Percentiles rank a stretch among this genome's conserved stretches.
Conservation (phyloP, 2,329 filamentous ascomycete species). For the Exophiala aquamarina region DNA sequence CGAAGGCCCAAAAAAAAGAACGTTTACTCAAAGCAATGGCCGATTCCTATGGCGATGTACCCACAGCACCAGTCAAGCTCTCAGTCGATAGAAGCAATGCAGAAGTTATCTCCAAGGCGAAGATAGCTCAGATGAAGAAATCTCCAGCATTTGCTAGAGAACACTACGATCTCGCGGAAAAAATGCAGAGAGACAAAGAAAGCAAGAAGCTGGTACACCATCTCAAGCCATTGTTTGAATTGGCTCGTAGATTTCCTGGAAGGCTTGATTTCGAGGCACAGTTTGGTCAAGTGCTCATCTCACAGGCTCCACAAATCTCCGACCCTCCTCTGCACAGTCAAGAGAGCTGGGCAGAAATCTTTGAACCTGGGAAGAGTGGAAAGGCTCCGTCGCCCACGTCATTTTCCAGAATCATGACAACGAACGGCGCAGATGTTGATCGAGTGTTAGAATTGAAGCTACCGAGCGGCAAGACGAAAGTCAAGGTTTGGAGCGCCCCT, state of each 20-base stretch:
- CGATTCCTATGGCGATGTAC: conserved; percentile 14
- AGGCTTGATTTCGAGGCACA: conserved; percentile 36
- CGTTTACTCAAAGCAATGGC: conserved; percentile 7
- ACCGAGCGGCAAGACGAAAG: conserved; percentile 10
- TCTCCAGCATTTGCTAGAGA: conserved; percentile 14
- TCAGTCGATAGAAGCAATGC: background rate
- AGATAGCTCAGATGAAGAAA: conserved; percentile 15
- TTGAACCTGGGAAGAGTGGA: conserved; percentile 25
- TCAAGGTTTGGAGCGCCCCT: conserved; percentile 11
- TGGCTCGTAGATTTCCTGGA: conserved; percentile 35
- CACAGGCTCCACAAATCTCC: conserved; percentile 23
- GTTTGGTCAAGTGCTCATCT: conserved; percentile 36
- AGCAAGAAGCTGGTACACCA: conserved; percentile 31
- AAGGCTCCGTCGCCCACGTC: conserved; percentile 26
- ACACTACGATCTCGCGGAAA: conserved; percentile 11
- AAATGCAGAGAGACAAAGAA: conserved; percentile 7
- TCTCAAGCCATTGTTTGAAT: conserved; percentile 35
- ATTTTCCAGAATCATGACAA: conserved; percentile 40
- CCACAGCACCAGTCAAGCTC: background rate
- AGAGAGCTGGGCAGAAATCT: conserved; percentile 34
- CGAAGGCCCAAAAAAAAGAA: conserved; percentile 14
- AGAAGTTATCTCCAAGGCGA: conserved; percentile 18
- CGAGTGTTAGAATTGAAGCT: conserved; percentile 37
- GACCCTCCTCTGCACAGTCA: conserved; percentile 15
- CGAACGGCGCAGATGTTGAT: conserved; percentile 41